Conservation (phyloP, 2,329 filamentous ascomycete genomes). For the Clarireedia paspali region DNA sequence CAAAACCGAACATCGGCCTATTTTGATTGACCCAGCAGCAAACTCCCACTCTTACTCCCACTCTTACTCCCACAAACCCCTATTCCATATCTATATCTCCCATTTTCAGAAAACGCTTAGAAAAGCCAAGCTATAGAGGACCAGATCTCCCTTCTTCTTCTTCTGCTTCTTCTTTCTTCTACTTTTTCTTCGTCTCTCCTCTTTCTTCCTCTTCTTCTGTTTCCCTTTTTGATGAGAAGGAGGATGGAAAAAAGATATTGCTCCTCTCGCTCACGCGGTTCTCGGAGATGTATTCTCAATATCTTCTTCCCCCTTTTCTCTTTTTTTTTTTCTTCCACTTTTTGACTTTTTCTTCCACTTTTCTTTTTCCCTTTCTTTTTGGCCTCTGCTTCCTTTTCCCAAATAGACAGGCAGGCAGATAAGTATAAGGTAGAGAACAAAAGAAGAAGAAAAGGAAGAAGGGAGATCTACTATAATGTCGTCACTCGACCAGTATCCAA, state of each 20-base stretch:
- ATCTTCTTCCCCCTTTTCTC: neutral
- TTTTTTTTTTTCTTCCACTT: neutral
- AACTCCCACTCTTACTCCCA: neutral
- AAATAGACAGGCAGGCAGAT: too few relatives aligned
- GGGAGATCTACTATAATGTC: neutral
- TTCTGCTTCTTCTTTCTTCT: neutral
- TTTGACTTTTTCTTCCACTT: neutral
- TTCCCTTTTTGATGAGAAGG: neutral
- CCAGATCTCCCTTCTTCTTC: neutral
- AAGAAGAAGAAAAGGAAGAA: neutral
- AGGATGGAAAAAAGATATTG: neutral
- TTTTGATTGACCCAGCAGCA: neutral
- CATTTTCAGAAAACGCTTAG: too few relatives aligned
- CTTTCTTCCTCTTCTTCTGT: neutral
- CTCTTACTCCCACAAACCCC: too few relatives aligned
- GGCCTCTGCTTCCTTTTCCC: neutral
- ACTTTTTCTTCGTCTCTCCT: neutral
- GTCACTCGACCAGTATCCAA: neutral
- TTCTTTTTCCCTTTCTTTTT: neutral
- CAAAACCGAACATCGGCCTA: too few relatives aligned
- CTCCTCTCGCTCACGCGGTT: neutral
- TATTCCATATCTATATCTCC: neutral
- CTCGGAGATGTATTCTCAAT: slow-evolving; percentile 1
- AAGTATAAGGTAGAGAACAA: too few relatives aligned
- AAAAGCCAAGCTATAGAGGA: neutral